Conservation (phyloP, 1,284 basidiomycete genomes). For the Heliocybe sulcata region DNA sequence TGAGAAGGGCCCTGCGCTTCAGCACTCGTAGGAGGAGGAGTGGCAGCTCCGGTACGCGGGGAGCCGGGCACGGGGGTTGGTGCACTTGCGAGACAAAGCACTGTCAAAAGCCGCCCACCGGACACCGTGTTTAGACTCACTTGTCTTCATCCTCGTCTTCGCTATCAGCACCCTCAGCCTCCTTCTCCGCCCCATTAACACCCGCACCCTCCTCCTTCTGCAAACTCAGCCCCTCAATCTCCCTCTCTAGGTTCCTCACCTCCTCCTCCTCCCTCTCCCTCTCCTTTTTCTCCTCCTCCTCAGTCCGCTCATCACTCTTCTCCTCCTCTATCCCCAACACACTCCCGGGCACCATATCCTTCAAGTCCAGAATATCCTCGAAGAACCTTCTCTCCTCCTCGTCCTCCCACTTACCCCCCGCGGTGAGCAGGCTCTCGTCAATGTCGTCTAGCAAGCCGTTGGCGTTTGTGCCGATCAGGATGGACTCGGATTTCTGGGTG, state of each 20-base stretch:
- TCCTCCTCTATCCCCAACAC: conserved; percentile 78
- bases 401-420: conserved; percentile 94
- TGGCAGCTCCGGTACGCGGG: conserved; percentile 42
- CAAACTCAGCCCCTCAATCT: conserved; percentile 46
- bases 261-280: conserved; percentile 51
- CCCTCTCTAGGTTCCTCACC: conserved; percentile 63
- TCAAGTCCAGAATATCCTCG: conserved; percentile 89
- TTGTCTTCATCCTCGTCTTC: conserved; percentile 37
- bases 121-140: conserved; percentile 26
- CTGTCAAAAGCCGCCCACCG: neutral
- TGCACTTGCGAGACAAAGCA: conserved; percentile 23
- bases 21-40: conserved; percentile 54
- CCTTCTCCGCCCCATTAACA: conserved; percentile 10
- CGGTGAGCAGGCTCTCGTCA: conserved; percentile 44
- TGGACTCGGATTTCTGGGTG: conserved; percentile 73
- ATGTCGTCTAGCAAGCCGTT: conserved; percentile 38
- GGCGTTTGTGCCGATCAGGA: conserved; percentile 59
- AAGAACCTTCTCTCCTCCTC: conserved; percentile 95
- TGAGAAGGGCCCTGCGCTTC: conserved; percentile 88
- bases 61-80: conserved; percentile 62
- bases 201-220: conserved; percentile 13
- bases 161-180: conserved; percentile 12
- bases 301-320: conserved; percentile 22
- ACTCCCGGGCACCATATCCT: conserved; percentile 84
- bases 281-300: conserved; percentile 33